Evolutionary conservation across 140 eudicot genomes (phyloP).

Genomic region (Flaveria floridana): DNA sequence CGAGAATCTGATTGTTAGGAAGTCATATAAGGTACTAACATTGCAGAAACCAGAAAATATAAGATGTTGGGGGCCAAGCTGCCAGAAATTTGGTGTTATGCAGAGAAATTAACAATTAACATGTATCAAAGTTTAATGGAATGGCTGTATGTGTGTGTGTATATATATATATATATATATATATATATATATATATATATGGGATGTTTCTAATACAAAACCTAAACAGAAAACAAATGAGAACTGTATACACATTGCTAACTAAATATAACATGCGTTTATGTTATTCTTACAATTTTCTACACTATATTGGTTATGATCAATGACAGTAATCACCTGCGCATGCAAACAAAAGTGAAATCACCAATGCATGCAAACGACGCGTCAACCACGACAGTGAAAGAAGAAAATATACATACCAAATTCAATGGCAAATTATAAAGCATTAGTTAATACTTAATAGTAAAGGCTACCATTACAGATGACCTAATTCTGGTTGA

Average conservation of each 20-base stretch:
- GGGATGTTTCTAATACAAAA: too few relatives aligned
- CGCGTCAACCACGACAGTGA: not conserved
- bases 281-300: not conserved
- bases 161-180: too few relatives aligned
- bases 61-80: not conserved
- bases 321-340: not conserved
- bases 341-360: not conserved
- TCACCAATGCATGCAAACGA: too few relatives aligned
- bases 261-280: not conserved
- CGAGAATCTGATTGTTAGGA: not conserved
- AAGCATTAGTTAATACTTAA: not conserved
- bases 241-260: too few relatives aligned
- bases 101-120: not conserved
- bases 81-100: not conserved
- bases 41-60: not conserved
- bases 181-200: too few relatives aligned
- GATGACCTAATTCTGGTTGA: not conserved
- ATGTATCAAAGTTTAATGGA: not conserved
- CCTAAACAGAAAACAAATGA: too few relatives aligned
- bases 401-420: not conserved
- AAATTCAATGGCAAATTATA: not conserved
- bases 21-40: not conserved
- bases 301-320: not conserved
- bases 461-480: not conserved
- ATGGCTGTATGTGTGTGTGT: not conserved